Evolutionary conservation across 768 basidiomycete species (phyloP), one percentile per base, ranked within the genome.

Genomic region (Mycena kentingensis): DNA sequence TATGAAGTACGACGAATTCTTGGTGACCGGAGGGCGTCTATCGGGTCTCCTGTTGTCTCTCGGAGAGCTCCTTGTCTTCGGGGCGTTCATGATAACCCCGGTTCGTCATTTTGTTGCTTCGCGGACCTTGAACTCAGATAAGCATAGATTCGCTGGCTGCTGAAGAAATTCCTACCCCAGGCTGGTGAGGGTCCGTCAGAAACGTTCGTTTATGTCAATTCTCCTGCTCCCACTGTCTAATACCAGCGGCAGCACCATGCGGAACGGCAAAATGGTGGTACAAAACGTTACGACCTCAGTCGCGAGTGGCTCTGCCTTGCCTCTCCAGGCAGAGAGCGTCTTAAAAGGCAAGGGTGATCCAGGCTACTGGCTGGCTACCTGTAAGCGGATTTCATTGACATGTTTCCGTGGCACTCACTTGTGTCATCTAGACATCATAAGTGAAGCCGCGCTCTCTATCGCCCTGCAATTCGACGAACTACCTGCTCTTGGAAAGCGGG

Each of bases 1-100:
- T 2, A 93, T 97, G 74, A 72, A 72, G 38, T 96, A 94, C 65
- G 82, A 84, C 45, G 93, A 95, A 67, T 87, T 88, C 51, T 18
- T 80, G 57, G 71, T 68, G 3, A 74, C 70, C 43, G 64, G 69
- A 4, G 73, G 71, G 28, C 65, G 63, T 21, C 4, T 83, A 4
- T 61, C 70, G n/a, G 74, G 80, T 12, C 38, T 77, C 5, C 12
- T 77, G 2, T 49, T 75, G 12, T 73, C 77, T n/a, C 34, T 75
- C 8, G 62, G 63, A 16, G 43, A 78, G 12, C 59, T 70, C 12
- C 24, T 77, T 27, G 73, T 67, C 8, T 54, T 74, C 22, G 53
- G 65, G 6, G 28, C 73, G 15, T 49, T 80, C 37, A 46, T 70
- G 35, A 56, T 78, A 38, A 61, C 67, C 36, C 75, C 76, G 6